Evolutionary conservation across 768 basidiomycete genomes (phyloP), one percentile per base, ranked within the genome.

Genomic region (Steccherinum ochraceum): DNA sequence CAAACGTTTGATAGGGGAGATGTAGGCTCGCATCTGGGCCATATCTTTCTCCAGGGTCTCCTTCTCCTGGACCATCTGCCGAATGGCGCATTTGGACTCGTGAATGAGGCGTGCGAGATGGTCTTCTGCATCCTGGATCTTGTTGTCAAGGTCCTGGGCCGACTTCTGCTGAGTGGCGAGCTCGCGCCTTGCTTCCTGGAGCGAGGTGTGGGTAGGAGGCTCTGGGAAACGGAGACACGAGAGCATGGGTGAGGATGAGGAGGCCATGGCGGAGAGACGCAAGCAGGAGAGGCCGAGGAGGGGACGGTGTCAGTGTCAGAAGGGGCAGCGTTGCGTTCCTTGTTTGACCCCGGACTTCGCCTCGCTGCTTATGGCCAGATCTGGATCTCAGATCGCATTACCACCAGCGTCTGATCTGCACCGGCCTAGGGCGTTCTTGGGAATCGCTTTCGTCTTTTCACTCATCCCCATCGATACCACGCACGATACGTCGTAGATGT

Each of bases 1-100:
- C 21, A 91, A 71, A 40, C 84, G 71, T 24, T 83, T 72, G 55
- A 90, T 82, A 25, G 86, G 86, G 11, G 87, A 78, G 51, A 89
- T 72, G 60, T 86, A 89, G 1, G 83, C 83, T 63, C 75, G 67
- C 3, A 81, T 75, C 20, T 69, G 69, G 24, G 66, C 64, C 35
- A 81, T 70, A 40, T 71, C 70, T 23, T 76, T 68, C 60, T 84
- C 75, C 19, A 87, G 56, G 4, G 52, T 59, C 13, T 60, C 62
- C 44, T 75, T 77, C 58, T 86, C 78, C 30, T 59, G 55, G 57
- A 77, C 67, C 58, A 89, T 63, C 45, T 77, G 76, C 39, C 70
- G 67, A 57, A 90, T 87, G 13, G 72, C 67, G 45, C 64, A 66
- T 65, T 72, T 71, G 4, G 75, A 74, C 46, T 84, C 81, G 7